phyloP scores from a whole-genome alignment of 164 flowering plant genomes.

The Cinnamomum micranthum region DNA sequence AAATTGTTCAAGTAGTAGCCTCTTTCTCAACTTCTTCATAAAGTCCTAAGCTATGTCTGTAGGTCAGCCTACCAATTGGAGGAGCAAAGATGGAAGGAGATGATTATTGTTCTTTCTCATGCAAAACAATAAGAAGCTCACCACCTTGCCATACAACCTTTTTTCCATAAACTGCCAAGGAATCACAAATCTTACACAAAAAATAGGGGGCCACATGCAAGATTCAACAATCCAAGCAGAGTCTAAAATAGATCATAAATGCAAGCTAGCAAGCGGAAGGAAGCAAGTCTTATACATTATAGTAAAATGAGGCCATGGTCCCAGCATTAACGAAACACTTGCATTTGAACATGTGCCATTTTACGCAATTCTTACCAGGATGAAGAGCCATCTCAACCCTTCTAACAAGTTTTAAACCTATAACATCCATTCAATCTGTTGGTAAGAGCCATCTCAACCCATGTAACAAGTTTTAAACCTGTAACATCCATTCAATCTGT shows the following conservation, averaged over 20 bases:
- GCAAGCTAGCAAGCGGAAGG: not conserved
- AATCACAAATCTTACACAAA: not conserved
- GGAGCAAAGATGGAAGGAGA: not conserved
- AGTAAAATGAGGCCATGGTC: too few species aligned
- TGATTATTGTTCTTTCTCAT: constrained; percentile 34
- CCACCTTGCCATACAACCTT: too few species aligned
- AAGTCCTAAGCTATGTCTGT: constrained; percentile 3
- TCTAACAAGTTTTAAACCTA: too few species aligned
- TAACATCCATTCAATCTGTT: too few species aligned
- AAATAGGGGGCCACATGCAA: not conserved
- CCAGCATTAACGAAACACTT: too few species aligned
- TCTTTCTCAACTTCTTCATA: constrained; percentile 30
- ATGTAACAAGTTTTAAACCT: too few species aligned
- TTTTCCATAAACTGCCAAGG: too few species aligned
- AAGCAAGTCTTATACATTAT: not conserved
- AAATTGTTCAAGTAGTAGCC: constrained; percentile 25
- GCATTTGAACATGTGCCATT: too few species aligned
- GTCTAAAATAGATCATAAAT: not conserved
- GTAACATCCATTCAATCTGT: too few species aligned
- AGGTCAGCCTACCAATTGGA: not conserved
- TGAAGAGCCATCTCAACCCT: too few species aligned
- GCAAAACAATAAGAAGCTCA: constrained; percentile 66
- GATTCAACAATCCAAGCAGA: not conserved
- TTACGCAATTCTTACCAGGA: too few species aligned
- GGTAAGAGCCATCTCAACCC: too few species aligned